Evolutionary conservation across 108 stramenopile species (phyloP).

Genomic region (Fistulifera pelliculosa): DNA sequence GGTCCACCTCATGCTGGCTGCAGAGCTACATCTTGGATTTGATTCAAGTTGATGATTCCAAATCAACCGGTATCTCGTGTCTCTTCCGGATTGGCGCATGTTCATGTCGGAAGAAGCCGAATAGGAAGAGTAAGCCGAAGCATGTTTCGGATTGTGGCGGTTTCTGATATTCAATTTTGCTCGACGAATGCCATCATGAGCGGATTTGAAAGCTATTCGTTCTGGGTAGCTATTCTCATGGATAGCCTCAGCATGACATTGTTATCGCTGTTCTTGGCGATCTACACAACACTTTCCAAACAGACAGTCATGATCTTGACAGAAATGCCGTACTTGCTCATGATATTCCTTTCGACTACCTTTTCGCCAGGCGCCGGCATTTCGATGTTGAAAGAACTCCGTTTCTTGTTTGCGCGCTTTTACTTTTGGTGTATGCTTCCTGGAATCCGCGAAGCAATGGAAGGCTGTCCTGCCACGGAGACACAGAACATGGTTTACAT

Average conservation of each 20-base stretch:
- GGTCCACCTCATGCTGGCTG: no score
- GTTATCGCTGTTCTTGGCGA: constrained; percentile 9
- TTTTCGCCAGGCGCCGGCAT: constrained; percentile 52
- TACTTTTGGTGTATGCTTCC: constrained; percentile 68
- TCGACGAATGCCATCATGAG: constrained; percentile 20
- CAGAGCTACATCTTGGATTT: no score
- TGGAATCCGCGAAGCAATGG: constrained; percentile 35
- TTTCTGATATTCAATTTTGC: constrained; percentile 28
- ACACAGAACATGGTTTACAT: constrained; percentile 23
- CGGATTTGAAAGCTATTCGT: constrained; percentile 19
- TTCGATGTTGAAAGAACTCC: constrained; percentile 32
- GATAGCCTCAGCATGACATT: constrained; percentile 28
- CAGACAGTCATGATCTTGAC: constrained; percentile 32
- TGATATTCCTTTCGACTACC: constrained; percentile 62
- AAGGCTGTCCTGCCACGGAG: constrained; percentile 46
- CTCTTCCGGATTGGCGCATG: constrained; percentile 45
- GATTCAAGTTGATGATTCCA: no score
- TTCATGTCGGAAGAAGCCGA: constrained; percentile 56
- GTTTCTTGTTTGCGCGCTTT: constrained; percentile 52
- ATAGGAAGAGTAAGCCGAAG: constrained; percentile 15
- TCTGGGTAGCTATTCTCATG: constrained; percentile 39
- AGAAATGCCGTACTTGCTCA: constrained; percentile 40
- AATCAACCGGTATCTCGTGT: constrained; percentile 48
- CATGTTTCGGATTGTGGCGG: constrained; percentile 16
- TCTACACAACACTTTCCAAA: constrained; percentile 37